Evolutionary conservation across 2,329 filamentous ascomycete genomes (phyloP).

Genomic region (Neonectria coccinea): DNA sequence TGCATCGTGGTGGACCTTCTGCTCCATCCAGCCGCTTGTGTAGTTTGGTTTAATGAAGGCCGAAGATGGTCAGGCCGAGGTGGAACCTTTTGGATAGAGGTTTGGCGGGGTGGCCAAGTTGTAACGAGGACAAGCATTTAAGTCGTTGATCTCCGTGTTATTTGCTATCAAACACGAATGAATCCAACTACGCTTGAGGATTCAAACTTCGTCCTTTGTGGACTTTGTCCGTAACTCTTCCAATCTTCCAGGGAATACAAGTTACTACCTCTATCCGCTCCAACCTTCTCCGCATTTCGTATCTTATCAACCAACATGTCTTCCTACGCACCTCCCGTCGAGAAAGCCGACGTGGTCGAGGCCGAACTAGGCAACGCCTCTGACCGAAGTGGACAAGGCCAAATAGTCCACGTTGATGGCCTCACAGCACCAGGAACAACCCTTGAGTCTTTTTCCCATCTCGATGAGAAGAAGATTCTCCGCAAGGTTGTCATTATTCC

Average conservation of each 20-base stretch:
- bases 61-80: neutral
- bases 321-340: conserved; percentile 31
- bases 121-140: conserved; percentile 36
- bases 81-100: no score
- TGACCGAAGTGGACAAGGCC: conserved; percentile 11
- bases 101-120: conserved; percentile 25
- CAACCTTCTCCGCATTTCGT: no score
- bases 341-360: conserved; percentile 41
- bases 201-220: neutral
- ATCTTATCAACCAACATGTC: neutral
- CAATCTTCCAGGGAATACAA: neutral
- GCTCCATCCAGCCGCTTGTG: conserved; percentile 33
- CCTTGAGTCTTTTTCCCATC: conserved; percentile 43
- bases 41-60: conserved; percentile 14
- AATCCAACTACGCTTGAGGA: neutral
- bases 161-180: neutral
- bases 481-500: conserved; percentile 58
- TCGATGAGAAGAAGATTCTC: conserved; percentile 66
- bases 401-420: conserved; percentile 31
- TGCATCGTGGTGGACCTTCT: neutral
- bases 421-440: conserved; percentile 34
- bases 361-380: conserved; percentile 35
- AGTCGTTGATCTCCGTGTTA: conserved; percentile 31
- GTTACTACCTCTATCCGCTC: no score
- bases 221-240: neutral